Conservation (phyloP, 495 filamentous ascomycete genomes). For the Aspergillus hancockii region DNA sequence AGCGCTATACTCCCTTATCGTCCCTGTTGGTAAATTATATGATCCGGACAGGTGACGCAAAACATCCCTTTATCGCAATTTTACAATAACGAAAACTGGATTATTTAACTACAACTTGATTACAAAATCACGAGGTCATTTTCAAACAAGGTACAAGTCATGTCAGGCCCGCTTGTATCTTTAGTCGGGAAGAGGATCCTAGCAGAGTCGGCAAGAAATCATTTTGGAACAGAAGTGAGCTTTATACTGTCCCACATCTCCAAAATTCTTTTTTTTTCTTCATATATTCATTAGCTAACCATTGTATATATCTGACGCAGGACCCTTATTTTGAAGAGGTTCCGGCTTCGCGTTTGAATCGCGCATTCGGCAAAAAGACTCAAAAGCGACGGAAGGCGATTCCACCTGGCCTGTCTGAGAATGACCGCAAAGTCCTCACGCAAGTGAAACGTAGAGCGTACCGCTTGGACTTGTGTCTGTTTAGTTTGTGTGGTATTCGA, state of each 20-base stretch:
- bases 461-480: conserved; percentile 74
- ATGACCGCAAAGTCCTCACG: conserved; percentile 78
- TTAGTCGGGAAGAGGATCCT: conserved; percentile 67
- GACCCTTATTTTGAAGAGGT: conserved; percentile 77
- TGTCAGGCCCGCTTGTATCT: conserved; percentile 55
- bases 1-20: background rate
- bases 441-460: conserved; percentile 81
- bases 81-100: too few species aligned
- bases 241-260: background rate
- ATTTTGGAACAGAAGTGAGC: conserved; percentile 67
- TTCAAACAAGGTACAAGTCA: conserved; percentile 19
- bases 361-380: conserved; percentile 56
- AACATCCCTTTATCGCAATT: too few species aligned
- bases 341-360: conserved; percentile 65
- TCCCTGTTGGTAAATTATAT: background rate
- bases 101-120: too few species aligned
- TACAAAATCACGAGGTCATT: too few species aligned
- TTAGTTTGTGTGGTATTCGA: conserved; percentile 70
- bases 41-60: too few species aligned
- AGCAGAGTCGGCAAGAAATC: conserved; percentile 63
- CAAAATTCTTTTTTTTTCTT: background rate
- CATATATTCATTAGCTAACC: background rate
- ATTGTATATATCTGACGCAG: conserved; percentile 25
- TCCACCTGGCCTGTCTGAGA: conserved; percentile 69
- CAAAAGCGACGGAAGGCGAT: conserved; percentile 69